A percentile compares a stretch with the other conserved stretches of the same genome.
Evolutionary conservation across 2,329 filamentous ascomycete genomes (phyloP).

Genomic region (Sphaerulina musiva): DNA sequence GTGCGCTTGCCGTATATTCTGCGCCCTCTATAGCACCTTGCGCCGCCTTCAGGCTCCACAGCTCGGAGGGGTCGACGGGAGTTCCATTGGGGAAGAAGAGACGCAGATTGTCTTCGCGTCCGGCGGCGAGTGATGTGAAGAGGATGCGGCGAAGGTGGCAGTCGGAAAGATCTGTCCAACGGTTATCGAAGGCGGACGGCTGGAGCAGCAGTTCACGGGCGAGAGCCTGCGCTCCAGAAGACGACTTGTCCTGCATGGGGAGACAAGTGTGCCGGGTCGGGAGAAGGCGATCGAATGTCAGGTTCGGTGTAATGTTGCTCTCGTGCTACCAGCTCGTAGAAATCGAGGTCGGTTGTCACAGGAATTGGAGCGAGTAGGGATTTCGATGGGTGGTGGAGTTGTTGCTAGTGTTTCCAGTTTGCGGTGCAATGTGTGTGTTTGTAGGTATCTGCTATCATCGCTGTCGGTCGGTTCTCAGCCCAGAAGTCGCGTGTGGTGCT

Average conservation of each 20-base stretch:
- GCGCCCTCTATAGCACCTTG: conserved; percentile 91
- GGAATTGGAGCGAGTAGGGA: no score
- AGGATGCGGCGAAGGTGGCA: conserved; percentile 69
- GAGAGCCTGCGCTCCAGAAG: conserved; percentile 66
- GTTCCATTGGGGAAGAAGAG: conserved; percentile 73
- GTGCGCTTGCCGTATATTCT: conserved; percentile 86
- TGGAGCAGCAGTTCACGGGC: conserved; percentile 74
- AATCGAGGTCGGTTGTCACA: no score
- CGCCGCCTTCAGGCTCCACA: conserved; percentile 72
- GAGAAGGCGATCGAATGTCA: neutral
- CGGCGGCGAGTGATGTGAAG: conserved; percentile 78
- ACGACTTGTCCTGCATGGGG: conserved; percentile 6
- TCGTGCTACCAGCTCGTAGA: no score
- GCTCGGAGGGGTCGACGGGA: conserved; percentile 24
- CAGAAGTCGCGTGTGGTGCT: neutral
- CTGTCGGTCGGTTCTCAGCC: neutral
- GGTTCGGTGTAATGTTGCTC: neutral
- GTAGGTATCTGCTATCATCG: conserved; percentile 1
- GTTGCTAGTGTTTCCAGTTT: no score
- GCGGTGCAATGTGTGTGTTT: neutral
- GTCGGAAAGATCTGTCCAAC: conserved; percentile 66
- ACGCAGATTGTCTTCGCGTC: conserved; percentile 64
- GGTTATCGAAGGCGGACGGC: conserved; percentile 65
- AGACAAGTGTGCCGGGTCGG: neutral
- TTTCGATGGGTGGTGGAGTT: no score